Evolutionary conservation across 2,329 filamentous ascomycete species (phyloP), one percentile per base, ranked within the genome.

Genomic region (Triangularia verruculosa): DNA sequence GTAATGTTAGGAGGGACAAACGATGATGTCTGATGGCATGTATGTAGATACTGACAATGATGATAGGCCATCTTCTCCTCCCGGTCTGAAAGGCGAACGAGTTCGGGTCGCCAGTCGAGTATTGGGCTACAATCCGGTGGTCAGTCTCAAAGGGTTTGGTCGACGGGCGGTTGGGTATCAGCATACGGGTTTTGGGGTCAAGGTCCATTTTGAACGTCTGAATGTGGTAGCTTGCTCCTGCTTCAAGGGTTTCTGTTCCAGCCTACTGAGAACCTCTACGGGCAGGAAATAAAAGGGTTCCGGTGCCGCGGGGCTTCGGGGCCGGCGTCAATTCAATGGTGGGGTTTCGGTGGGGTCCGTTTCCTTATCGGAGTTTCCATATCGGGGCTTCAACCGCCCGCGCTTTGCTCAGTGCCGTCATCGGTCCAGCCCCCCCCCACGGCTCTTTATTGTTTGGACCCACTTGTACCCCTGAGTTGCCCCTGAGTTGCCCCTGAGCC

Each of bases 51-150:
- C 85, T 75, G 72, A 96, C 92, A 71, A 99, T 79, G 74, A 99
- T 99, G 62, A 97, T 83, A 15, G 95, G 95, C 95, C 94, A 99
- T 75, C 95, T 85, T 69, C 93, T 89, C 72, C 89, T 85, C 32
- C 92, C 94, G 8, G 95, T 97, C 65, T 88, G 82, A 76, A 88
- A 92, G 59, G 91, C 95, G 75, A 98, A 98, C 56, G 93, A 97
- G 51, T 83, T 90, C 72, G 86, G 86, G 79, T 98, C 93, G 71
- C 84, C 87, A 39, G 93, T 98, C 70, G 82, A 83, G 75, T 89
- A 96, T 66, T 86, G 87, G 55, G 89, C 91, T 96, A 71, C 20
- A 53, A 1, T 22, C 27, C 34, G 12, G 22, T 12, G 22, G n/a
- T n/a, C 6, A 47, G 39, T 2, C 15, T 43, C n/a, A 24, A 24